phyloP scores from a whole-genome alignment of 2,329 filamentous ascomycete genomes.

The Hypoxylon sp. region DNA sequence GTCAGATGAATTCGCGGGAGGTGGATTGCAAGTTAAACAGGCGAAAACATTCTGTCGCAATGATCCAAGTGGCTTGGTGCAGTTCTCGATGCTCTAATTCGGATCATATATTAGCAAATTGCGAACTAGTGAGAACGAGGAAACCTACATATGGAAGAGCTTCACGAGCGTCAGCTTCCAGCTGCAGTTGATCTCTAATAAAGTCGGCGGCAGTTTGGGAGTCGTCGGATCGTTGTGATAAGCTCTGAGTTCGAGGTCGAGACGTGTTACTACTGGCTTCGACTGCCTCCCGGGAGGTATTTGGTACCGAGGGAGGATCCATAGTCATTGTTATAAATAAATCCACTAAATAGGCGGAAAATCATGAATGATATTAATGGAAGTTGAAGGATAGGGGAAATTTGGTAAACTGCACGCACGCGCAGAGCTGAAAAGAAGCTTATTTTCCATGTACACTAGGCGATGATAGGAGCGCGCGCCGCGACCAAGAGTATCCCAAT shows the following conservation, averaged over 20 bases:
- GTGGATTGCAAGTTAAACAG: constrained; percentile 93
- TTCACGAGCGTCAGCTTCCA: constrained; percentile 96
- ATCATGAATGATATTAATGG: constrained; percentile 4
- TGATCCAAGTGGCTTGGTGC: constrained; percentile 90
- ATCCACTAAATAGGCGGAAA: neutral
- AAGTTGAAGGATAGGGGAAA: neutral
- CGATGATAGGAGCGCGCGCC: constrained; percentile 27
- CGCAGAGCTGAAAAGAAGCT: constrained; percentile 8
- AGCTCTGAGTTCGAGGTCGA: constrained; percentile 68
- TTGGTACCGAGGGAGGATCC: constrained; percentile 56
- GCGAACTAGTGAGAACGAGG: constrained; percentile 15
- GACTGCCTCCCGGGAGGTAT: constrained; percentile 48
- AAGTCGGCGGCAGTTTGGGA: constrained; percentile 86
- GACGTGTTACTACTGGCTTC: constrained; percentile 41
- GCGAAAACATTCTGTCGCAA: constrained; percentile 92
- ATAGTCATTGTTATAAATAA: constrained; percentile 45
- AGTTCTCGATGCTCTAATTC: constrained; percentile 89
- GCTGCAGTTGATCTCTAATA: constrained; percentile 87
- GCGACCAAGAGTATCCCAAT: constrained; percentile 14
- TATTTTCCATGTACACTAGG: neutral
- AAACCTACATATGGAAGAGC: constrained; percentile 88
- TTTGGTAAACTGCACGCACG: constrained; percentile 9
- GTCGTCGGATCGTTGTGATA: constrained; percentile 69
- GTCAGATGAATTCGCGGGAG: constrained; percentile 73
- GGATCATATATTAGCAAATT: constrained; percentile 33